These are phyloP conservation scores for Tolypocladium cylindrosporum DNA, from an alignment of 2,329 filamentous ascomycete species.

Conservation along the genomic window DNA sequence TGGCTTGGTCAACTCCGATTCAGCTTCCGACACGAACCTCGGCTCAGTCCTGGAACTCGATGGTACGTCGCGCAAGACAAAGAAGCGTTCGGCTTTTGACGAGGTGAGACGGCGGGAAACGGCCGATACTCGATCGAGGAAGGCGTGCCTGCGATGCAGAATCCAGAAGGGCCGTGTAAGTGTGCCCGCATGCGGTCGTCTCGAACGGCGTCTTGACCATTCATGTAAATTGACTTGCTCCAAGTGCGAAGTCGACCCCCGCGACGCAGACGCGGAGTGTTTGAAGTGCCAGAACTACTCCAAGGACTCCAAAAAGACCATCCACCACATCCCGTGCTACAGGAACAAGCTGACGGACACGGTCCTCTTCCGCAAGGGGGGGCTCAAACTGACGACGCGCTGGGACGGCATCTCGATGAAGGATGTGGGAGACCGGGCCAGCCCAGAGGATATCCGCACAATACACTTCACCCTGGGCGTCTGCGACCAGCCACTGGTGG, in stretches of 20 bases:
- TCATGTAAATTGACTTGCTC: not conserved
- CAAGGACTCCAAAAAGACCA: constrained; percentile 32
- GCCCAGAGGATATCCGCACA: constrained; percentile 10
- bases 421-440: constrained; percentile 27
- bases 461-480: constrained; percentile 30
- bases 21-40: not conserved
- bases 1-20: not conserved
- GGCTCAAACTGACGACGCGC: constrained; percentile 31
- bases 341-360: constrained; percentile 32
- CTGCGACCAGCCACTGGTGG: constrained; percentile 21
- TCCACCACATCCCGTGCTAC: constrained; percentile 33
- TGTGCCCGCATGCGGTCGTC: not conserved
- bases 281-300: constrained; percentile 27
- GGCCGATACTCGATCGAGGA: constrained; percentile 21
- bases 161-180: constrained; percentile 34
- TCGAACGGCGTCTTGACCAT: not conserved
- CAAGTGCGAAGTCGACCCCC: constrained; percentile 27
- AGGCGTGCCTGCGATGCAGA: constrained; percentile 34
- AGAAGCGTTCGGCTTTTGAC: constrained; percentile 9
- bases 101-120: constrained; percentile 19
- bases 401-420: constrained; percentile 30
- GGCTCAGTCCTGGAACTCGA: not conserved
- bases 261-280: constrained; percentile 24
- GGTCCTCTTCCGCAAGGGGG: constrained; percentile 30
- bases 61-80: constrained; percentile 1